Evolutionary conservation across 805 yeast genomes (phyloP).

Genomic region (Wickerhamiella cacticola): DNA sequence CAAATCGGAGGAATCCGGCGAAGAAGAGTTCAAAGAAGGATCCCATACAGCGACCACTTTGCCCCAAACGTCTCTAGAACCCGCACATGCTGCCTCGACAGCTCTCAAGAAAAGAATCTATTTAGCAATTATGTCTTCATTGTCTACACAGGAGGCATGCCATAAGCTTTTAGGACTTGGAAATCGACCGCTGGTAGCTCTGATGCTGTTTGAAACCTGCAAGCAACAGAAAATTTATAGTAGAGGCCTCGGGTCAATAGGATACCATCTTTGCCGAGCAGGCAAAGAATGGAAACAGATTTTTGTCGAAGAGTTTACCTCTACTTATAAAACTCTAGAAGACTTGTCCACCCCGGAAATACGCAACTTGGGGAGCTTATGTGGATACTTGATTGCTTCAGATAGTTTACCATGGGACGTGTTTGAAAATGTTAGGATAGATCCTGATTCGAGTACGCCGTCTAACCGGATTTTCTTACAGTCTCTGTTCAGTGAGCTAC

Average conservation of each 20-base stretch:
- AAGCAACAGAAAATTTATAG: constrained; percentile 79
- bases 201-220: constrained; percentile 68
- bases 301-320: constrained; percentile 42
- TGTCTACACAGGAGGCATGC: constrained; percentile 86
- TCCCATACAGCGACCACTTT: neutral
- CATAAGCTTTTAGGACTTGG: constrained; percentile 55
- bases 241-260: constrained; percentile 68
- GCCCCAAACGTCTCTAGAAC: constrained; percentile 16
- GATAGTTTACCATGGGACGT: constrained; percentile 57
- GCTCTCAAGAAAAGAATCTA: constrained; percentile 69
- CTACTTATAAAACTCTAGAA: constrained; percentile 46
- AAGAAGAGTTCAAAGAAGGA: constrained; percentile 14
- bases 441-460: constrained; percentile 64
- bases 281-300: constrained; percentile 45
- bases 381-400: constrained; percentile 71
- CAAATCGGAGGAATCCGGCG: constrained; percentile 16
- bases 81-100: constrained; percentile 37
- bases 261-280: constrained; percentile 47
- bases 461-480: constrained; percentile 69
- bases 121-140: constrained; percentile 72
- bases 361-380: constrained; percentile 68
- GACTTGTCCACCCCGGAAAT: constrained; percentile 60
- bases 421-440: constrained; percentile 44
- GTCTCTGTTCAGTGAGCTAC: constrained; percentile 66
- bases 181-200: constrained; percentile 37